Base-by-base conservation (phyloP, 306 rosid genomes). In the Vigna trinervia region DNA sequence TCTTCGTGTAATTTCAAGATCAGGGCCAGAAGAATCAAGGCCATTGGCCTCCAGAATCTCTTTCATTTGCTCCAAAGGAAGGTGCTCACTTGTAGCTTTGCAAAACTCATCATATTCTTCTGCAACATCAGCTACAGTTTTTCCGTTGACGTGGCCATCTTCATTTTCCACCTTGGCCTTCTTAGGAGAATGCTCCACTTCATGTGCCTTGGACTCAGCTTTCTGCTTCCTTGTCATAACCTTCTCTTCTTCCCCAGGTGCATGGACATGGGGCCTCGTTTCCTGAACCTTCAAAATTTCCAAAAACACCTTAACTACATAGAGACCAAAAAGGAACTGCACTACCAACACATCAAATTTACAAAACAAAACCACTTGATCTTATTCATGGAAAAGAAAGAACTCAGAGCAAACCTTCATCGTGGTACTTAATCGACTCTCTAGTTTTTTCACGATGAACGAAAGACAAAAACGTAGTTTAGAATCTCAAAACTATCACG, bases 191-290 rank as follows among this genome's bases (percentile, higher is more conserved):
- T 83, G 87, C 71, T 79, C 95, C 11, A 76, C 87, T 57, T 90
- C 95, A 2, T 84, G 89, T 69, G 86, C 85, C 45, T 90, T 90
- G 69, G 63, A 85, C 83, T 92, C 96, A 20, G 93, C 96, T 76
- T 92, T 92, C 73, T 89, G 97, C 85, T 95, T 95, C 89, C 91
- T 86, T 26, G 96, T 92, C 95, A 80, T 78, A 78, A 83, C 85
- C 80, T 87, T 86, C 54, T 90, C 97, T 75, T 94, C 96, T 0
- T 89, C 91, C 45, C 75, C 84, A 59, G 84, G 71, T 47, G 82
- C 84, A 57, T 86, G 96, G 15, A 74, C 65, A 78, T 90, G 98
- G 9, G 89, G 88, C 84, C 94, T 82, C 7, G 81, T 84, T 78
- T 90, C 97, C 67, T 89, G 93, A 74, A 91, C 93, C 98, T 91